Evolutionary conservation across 371 early-diverging fungal species (phyloP).

Genomic region (Mortierella sp.): DNA sequence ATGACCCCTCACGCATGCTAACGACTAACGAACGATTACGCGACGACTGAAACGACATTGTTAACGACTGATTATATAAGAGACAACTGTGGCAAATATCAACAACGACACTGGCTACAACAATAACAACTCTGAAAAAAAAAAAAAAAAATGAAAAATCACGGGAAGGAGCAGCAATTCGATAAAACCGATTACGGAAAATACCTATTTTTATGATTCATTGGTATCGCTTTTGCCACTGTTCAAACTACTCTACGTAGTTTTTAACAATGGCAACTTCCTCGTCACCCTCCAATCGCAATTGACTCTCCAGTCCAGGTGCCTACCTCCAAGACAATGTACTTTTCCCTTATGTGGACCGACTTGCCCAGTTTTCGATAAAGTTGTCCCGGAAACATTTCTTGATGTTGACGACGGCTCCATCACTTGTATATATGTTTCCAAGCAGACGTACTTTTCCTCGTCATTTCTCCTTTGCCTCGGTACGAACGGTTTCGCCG

Average conservation of each 20-base stretch:
- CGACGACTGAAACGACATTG: slow-evolving; percentile 9
- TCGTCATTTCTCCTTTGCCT: background rate
- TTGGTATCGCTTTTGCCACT: background rate
- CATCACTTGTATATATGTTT: background rate
- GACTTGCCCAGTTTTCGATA: background rate
- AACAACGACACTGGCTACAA: slow-evolving; percentile 5
- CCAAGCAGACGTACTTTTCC: background rate
- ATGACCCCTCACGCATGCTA: background rate
- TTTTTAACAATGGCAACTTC: background rate
- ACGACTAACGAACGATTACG: slow-evolving; percentile 7
- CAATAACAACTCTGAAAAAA: background rate
- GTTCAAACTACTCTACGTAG: background rate
- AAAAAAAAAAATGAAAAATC: background rate
- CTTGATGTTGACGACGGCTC: slow-evolving; percentile 5
- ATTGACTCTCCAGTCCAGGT: background rate
- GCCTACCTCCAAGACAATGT: background rate
- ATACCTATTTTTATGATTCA: background rate
- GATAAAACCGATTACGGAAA: background rate
- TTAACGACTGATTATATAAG: slow-evolving; percentile 8
- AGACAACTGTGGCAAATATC: slow-evolving; percentile 2
- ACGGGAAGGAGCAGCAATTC: background rate
- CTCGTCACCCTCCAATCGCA: background rate
- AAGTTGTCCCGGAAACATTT: background rate
- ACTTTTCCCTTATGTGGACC: background rate
- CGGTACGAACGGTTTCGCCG: background rate